Evolutionary conservation across 257 asterid species (phyloP), one percentile per base, ranked within the genome.

Genomic region (Craterostigma plantagineum): DNA sequence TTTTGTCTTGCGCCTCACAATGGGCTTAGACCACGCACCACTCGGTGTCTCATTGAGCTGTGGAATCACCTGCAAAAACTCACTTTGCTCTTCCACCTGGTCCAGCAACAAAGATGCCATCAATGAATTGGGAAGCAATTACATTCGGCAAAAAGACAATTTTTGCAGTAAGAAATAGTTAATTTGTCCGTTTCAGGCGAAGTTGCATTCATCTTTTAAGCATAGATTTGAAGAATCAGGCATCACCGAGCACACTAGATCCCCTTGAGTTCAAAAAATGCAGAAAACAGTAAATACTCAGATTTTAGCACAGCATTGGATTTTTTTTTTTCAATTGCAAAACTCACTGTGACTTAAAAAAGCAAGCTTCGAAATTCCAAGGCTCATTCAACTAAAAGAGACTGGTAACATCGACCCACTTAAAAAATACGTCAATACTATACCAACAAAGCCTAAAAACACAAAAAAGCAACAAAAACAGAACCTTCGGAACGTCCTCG

Each of bases 1-100:
- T 87, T 87, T 87, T 34, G 98, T 87, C 79, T 87, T 87, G 8
- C 93, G 92, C 51, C 92, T 70, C 41, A 77, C 95, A 23, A 45
- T 62, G 48, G 98, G 92, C 67, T 76, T 87, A 50, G 95, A 60
- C 86, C 78, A 68, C 65, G 67, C 54, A 18, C 79, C 65, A 13
- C 40, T 61, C 12, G 95, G 65, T 43, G 74, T 62, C 47, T 72
- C 72, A 12, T 73, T 77, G 42, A 52, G 71, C 52, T 71, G 75
- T 50, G 74, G 74, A 65, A 75, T 52, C 57, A 60, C 87, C 57
- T 64, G 72, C 33, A 67, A 43, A 63, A 51, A 63, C 57, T 66
- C 68, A 51, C 57, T 69, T 52, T 66, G 66, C 55, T 68, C 92
- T 55, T 54, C 74, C 7, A 54, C 61, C 98, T 82, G 74, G 35